Evolutionary conservation across 768 basidiomycete genomes (phyloP).

Genomic region (Amanita jacksonii): DNA sequence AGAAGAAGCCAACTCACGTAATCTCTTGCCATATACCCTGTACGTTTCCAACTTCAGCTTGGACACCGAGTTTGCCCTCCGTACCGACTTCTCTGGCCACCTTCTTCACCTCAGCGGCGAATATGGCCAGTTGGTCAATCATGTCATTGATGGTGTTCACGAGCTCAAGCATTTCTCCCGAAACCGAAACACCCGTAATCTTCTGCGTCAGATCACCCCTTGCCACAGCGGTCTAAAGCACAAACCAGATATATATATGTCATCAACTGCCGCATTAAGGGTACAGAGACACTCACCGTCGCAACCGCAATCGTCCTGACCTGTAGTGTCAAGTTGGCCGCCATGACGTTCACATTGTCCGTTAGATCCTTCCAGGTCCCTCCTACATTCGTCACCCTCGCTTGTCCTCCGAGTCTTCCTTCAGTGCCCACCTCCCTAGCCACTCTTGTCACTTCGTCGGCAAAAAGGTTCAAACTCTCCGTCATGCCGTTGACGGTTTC

Average conservation of each 20-base stretch:
- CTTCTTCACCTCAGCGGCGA: slow-evolving; percentile 69
- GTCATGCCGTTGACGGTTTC: slow-evolving; percentile 97
- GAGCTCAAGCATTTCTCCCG: slow-evolving; percentile 92
- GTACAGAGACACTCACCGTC: slow-evolving; percentile 44
- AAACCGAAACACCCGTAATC: slow-evolving; percentile 85
- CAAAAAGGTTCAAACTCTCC: slow-evolving; percentile 74
- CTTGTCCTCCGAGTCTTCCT: slow-evolving; percentile 90
- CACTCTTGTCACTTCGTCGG: slow-evolving; percentile 73
- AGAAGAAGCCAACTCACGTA: slow-evolving; percentile 51
- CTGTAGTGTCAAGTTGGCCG: slow-evolving; percentile 87
- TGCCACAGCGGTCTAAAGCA: slow-evolving; percentile 74
- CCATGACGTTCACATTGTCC: slow-evolving; percentile 95
- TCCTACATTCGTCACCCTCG: slow-evolving; percentile 86
- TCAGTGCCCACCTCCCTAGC: slow-evolving; percentile 97
- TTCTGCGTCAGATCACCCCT: slow-evolving; percentile 91
- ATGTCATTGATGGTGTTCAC: slow-evolving; percentile 96
- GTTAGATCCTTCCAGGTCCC: slow-evolving; percentile 98
- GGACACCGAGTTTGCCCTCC: slow-evolving; percentile 96
- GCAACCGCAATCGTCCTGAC: slow-evolving; percentile 90
- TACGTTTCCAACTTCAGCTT: slow-evolving; percentile 93
- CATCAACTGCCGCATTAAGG: background rate
- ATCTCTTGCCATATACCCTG: slow-evolving; percentile 99
- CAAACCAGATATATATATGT: background rate
- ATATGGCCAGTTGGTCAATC: slow-evolving; percentile 51
- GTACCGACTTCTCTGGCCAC: slow-evolving; percentile 97